A percentile compares a stretch with the other conserved stretches of the same genome.
These are phyloP conservation scores for Anisodus tanguticus DNA, from an alignment of 257 asterid genomes.

Conservation along the genomic window DNA sequence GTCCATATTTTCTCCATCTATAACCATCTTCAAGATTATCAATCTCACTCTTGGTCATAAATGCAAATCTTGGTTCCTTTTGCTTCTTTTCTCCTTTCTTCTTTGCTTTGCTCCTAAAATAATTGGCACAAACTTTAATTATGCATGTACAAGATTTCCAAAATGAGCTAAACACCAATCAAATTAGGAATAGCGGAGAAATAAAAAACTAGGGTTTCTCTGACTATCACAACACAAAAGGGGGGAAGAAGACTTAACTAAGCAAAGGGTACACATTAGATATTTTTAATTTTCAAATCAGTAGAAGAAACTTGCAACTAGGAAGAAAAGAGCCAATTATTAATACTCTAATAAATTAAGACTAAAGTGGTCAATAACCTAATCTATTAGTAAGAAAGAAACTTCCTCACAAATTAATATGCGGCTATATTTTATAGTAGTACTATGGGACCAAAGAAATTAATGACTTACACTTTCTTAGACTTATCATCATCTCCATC, in stretches of 20 bases:
- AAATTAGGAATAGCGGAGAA: not conserved
- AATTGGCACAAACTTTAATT: not conserved
- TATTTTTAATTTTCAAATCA: not conserved
- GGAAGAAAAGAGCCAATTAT: slow-evolving; percentile 20
- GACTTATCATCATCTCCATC: slow-evolving; percentile 61
- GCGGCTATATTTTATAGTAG: slow-evolving; percentile 19
- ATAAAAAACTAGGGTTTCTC: slow-evolving; percentile 12
- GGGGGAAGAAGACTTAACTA: not conserved
- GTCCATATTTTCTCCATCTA: slow-evolving; percentile 91
- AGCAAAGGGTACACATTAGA: not conserved
- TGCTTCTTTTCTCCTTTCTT: slow-evolving; percentile 65
- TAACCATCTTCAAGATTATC: slow-evolving; percentile 91
- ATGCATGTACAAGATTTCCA: slow-evolving; percentile 11
- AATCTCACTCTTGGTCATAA: slow-evolving; percentile 79
- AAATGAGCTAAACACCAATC: not conserved
- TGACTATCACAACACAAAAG: not conserved
- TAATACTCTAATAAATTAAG: slow-evolving; percentile 14
- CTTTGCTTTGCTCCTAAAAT: slow-evolving; percentile 46
- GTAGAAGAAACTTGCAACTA: slow-evolving; percentile 27
- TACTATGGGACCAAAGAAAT: not conserved
- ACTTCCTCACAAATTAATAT: slow-evolving; percentile 26
- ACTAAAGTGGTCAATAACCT: slow-evolving; percentile 29
- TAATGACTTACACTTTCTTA: slow-evolving; percentile 60
- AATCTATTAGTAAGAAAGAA: slow-evolving; percentile 22
- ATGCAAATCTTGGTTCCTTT: slow-evolving; percentile 63